Evolutionary conservation across 768 basidiomycete species (phyloP).

Genomic region (Dendrothele bispora): DNA sequence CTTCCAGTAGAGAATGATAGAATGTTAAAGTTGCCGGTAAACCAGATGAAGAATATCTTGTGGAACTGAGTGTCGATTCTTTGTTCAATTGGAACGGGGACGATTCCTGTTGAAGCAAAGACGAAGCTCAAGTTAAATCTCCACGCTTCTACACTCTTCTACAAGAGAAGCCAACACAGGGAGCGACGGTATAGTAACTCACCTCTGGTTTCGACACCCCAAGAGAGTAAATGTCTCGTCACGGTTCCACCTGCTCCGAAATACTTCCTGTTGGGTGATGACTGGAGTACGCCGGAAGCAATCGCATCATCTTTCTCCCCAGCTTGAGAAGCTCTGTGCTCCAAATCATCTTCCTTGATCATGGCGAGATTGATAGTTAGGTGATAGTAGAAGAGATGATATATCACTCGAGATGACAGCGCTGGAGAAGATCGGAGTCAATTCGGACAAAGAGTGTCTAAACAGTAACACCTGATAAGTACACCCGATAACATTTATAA

Average conservation of each 20-base stretch:
- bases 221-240: not conserved
- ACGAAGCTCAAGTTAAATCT: too few relatives aligned
- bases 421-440: too few relatives aligned
- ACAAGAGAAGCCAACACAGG: not conserved
- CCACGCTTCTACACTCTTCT: not conserved
- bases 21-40: conserved; percentile 50
- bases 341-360: not conserved
- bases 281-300: conserved; percentile 11
- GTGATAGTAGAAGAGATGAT: too few relatives aligned
- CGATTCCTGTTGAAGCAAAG: conserved; percentile 25
- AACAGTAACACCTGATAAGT: too few relatives aligned
- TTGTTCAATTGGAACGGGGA: conserved; percentile 37
- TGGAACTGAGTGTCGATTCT: conserved; percentile 44
- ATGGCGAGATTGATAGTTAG: too few relatives aligned
- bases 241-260: conserved; percentile 30
- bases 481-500: too few relatives aligned
- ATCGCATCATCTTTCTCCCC: not conserved
- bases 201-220: conserved; percentile 8
- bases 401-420: too few relatives aligned
- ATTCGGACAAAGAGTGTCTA: too few relatives aligned
- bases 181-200: not conserved
- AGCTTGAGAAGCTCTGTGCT: too few relatives aligned
- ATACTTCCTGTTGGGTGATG: conserved; percentile 26
- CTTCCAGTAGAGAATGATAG: conserved; percentile 47
- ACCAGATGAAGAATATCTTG: conserved; percentile 55